Evolutionary conservation across 257 asterid genomes (phyloP).

Genomic region (Scutellaria minor): DNA sequence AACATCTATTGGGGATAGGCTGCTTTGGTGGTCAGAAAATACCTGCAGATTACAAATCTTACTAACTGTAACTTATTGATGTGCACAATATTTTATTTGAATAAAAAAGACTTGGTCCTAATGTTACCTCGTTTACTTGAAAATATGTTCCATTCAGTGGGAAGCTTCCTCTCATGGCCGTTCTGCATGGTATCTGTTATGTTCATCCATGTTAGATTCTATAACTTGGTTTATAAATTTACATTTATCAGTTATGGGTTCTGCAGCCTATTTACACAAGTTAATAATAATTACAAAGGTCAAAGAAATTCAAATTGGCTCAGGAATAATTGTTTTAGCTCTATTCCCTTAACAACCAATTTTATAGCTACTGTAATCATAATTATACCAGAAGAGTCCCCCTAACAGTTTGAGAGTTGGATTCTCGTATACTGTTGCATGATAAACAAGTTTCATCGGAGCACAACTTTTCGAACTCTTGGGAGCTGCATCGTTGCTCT

Average conservation of each 20-base stretch:
- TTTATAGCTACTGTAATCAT: conserved; percentile 23
- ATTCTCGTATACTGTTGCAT: conserved; percentile 91
- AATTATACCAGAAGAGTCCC: conserved; percentile 90
- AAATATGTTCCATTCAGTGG: conserved; percentile 97
- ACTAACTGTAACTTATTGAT: conserved; percentile 16
- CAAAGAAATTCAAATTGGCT: conserved; percentile 8
- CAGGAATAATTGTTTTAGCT: conserved; percentile 12
- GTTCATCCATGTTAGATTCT: conserved; percentile 38
- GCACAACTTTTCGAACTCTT: conserved; percentile 69
- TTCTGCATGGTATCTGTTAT: conserved; percentile 93
- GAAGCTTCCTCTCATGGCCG: conserved; percentile 99
- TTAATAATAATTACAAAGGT: conserved; percentile 1
- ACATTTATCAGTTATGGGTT: conserved; percentile 7
- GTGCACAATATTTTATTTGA: conserved; percentile 26
- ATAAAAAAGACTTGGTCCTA: conserved; percentile 28
- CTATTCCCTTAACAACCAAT: conserved; percentile 10
- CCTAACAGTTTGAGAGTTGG: conserved; percentile 78
- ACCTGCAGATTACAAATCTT: conserved; percentile 55
- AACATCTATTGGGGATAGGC: conserved; percentile 76
- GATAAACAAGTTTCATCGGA: conserved; percentile 76
- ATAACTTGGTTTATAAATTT: conserved; percentile 9
- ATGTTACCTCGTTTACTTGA: conserved; percentile 92
- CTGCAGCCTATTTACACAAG: not conserved
- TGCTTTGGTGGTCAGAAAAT: conserved; percentile 92
- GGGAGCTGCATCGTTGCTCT: conserved; percentile 69